Percentiles rank a stretch among this genome's conserved stretches.
phyloP scores from a whole-genome alignment of 257 asterid species.

The Nicotiana attenuata region DNA sequence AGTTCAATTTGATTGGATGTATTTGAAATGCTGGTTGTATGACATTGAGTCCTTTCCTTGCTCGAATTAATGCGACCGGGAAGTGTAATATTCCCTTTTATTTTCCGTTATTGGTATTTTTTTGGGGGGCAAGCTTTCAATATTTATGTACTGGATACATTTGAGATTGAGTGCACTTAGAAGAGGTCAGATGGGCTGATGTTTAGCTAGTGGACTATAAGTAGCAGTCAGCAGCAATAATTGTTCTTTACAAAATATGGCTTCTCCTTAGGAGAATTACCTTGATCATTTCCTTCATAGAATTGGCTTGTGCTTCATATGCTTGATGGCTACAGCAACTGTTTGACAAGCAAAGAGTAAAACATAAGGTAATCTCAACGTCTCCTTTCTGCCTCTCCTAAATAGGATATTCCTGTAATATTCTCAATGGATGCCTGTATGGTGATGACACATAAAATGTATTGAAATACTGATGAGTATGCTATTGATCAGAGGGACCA shows the following conservation, averaged over 20 bases:
- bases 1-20: neutral
- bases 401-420: neutral
- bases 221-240: neutral
- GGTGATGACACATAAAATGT: neutral
- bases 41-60: neutral
- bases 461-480: neutral
- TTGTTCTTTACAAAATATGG: neutral
- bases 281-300: neutral
- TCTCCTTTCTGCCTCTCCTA: neutral
- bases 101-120: neutral
- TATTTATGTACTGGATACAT: neutral
- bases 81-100: neutral
- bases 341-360: neutral
- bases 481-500: neutral
- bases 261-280: neutral
- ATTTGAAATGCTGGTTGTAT: neutral
- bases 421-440: neutral
- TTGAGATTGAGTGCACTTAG: neutral
- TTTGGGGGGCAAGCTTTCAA: neutral
- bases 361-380: neutral
- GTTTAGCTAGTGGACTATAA: neutral
- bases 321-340: neutral
- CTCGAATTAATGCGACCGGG: neutral
- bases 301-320: neutral
- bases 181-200: neutral